Evolutionary conservation across 371 early-diverging fungal species (phyloP), one percentile per base, ranked within the genome.

Genomic region (Pancytospora philotis): DNA sequence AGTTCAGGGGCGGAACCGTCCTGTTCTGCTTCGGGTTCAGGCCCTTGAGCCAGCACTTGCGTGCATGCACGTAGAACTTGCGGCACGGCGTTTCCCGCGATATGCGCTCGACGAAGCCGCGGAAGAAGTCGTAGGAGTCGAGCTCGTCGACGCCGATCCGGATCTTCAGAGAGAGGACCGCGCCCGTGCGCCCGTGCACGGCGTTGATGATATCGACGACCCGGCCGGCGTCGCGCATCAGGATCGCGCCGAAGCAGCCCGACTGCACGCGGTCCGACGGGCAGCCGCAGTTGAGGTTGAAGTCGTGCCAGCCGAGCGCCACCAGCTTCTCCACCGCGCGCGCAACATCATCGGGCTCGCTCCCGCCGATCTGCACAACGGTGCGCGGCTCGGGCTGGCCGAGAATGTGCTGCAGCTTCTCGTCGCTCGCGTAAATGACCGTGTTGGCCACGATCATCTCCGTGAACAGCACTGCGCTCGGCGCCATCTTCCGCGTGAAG

Each of bases 21-120:
- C 90, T 83, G 79, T 92, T 92, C 66, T 90, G 85, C 64, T 85
- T 85, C 0, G 92, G 90, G 22, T 87, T 86, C 2, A 90, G 71
- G 0, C 90, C 90, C 41, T 85, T 83, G 16, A 92, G 81, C 79
- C 86, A 85, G 37, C 89, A 88, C 71, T 88, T 89, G 45, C 92
- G 83, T 0, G 91, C 89, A 80, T 92, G 92, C 4, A 92, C 82
- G 69, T 89, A 86, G 59, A 90, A 76, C 71, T 65, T 75, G 2
- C 63, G 56, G 35, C 78, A 69, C 22, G 78, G 52, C 22, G 84
- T 83, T n/a, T 81, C 85, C 83, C 25, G 84, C 31, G 57, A 60
- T 34, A 82, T 75, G 32, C 52, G 35, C 10, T 36, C 30, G 1
- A 82, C 68, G 70, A 82, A 80, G 41, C 55, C 59, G 13, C 68